Evolutionary conservation across 108 stramenopile genomes (phyloP).

Genomic region (Nannochloropsis oceanica): DNA sequence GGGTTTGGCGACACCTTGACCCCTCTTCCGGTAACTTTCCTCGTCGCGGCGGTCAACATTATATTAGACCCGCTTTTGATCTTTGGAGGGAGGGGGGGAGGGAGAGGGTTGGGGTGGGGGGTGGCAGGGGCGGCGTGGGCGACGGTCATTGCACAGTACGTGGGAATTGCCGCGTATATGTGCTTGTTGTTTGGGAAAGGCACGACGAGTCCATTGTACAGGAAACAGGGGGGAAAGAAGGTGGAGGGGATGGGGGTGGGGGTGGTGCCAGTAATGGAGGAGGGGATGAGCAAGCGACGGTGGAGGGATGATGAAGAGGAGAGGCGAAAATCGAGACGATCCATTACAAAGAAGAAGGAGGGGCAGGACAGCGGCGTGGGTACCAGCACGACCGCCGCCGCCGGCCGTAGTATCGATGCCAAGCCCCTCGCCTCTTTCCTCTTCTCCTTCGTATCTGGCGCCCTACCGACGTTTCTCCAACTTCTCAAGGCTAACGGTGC

Average conservation of each 20-base stretch:
- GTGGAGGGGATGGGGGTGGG: not conserved
- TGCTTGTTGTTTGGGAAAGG: slow-evolving; percentile 14
- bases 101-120: slow-evolving; percentile 43
- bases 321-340: not conserved
- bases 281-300: too few relatives aligned
- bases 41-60: slow-evolving; percentile 46
- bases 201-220: not conserved
- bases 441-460: not conserved
- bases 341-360: not conserved
- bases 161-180: slow-evolving; percentile 31
- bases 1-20: slow-evolving; percentile 56
- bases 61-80: slow-evolving; percentile 59
- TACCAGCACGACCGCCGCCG: not conserved
- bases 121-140: slow-evolving; percentile 58
- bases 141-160: slow-evolving; percentile 46
- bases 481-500: slow-evolving; percentile 33
- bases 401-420: not conserved
- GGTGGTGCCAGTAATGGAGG: too few relatives aligned
- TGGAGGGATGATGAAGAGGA: not conserved
- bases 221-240: not conserved
- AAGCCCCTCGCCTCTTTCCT: not conserved
- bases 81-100: slow-evolving; percentile 48
- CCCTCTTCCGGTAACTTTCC: slow-evolving; percentile 45
- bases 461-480: slow-evolving; percentile 9
- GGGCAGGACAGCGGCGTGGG: not conserved